Evolutionary conservation across 169 alveolate genomes (phyloP).

Genomic region (Eimeria praecox): DNA sequence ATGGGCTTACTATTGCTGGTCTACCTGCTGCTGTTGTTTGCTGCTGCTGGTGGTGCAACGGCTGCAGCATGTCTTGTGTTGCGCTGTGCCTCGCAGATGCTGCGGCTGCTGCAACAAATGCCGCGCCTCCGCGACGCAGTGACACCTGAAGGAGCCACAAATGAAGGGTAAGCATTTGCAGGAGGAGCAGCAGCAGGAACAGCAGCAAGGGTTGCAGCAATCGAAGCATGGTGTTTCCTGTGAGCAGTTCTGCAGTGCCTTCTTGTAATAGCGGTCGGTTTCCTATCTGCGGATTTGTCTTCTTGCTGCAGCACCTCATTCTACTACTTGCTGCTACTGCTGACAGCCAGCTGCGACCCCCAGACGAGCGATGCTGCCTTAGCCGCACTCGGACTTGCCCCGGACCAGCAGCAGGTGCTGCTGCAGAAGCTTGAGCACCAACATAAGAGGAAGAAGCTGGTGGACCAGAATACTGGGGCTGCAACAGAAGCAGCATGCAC

Average conservation of each 20-base stretch:
- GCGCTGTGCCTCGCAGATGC: conserved; percentile 38
- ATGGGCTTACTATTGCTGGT: background rate
- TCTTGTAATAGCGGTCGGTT: background rate
- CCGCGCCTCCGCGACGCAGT: conserved; percentile 59
- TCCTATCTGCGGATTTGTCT: background rate
- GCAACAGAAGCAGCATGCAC: conserved; percentile 55
- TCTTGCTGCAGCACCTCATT: conserved; percentile 18
- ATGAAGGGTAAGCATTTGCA: conserved; percentile 9
- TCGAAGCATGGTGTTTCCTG: background rate
- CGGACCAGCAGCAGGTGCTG: conserved; percentile 57
- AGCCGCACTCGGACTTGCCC: conserved; percentile 17
- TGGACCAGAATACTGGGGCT: background rate
- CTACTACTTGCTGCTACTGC: conserved; percentile 50
- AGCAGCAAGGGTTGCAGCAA: background rate
- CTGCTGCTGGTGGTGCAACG: conserved; percentile 41
- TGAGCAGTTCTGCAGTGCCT: background rate
- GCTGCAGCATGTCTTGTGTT: background rate
- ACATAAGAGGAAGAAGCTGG: conserved; percentile 1
- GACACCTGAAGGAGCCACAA: conserved; percentile 62
- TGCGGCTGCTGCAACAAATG: conserved; percentile 73
- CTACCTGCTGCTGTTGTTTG: background rate
- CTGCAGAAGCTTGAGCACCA: conserved; percentile 44
- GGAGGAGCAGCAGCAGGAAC: conserved; percentile 13
- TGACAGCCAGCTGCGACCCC: conserved; percentile 71
- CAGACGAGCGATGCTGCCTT: conserved; percentile 42